Evolutionary conservation across 306 rosid species (phyloP), one percentile per base, ranked within the genome.

Genomic region (Dalbergia cochinchinensis): DNA sequence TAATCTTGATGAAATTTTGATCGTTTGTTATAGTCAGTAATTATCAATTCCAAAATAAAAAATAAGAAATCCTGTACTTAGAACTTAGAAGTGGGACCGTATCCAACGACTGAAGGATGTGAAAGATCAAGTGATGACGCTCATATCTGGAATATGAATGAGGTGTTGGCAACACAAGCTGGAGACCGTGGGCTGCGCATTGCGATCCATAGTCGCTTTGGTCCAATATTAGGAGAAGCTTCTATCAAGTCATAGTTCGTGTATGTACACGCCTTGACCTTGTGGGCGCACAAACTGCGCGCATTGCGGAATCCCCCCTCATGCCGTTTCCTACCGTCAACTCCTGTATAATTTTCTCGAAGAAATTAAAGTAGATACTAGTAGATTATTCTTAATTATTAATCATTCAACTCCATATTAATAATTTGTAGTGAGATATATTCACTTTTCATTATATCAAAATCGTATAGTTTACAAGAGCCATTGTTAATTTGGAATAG

Each of bases 221-320:
- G 76, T 53, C 73, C 12, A 18, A 55, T 47, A 1, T 57, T 4
- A 57, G 33, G 33, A 51, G 83, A 79, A 79, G 48, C 48, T 79
- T 79, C 83, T 15, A 11, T 20, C 2, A 5, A 20, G 78, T 79
- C 73, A 50, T 15, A 50, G 47, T 71, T 45, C 45, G 41, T 33
- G 45, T 53, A 14, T 71, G 72, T 15, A 65, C 51, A 47, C 70
- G 6, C 55, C 55, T 13, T 69, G 60, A 18, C 71, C 11, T 78
- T 78, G 60, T 26, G 60, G 58, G 74, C 74, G 8, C 16, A 4
- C 10, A 15, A 11, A 76, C 26, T 6, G 4, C 64, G 45, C 18
- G 10, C 37, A 4, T 76, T 65, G 31, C 16, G 18, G 34, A 19
- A 20, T 73, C 8, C 15, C 11, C 50, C 18, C 13, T 2, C 13